phyloP scores from a whole-genome alignment of 768 basidiomycete species.

The Harrya chromipes region DNA sequence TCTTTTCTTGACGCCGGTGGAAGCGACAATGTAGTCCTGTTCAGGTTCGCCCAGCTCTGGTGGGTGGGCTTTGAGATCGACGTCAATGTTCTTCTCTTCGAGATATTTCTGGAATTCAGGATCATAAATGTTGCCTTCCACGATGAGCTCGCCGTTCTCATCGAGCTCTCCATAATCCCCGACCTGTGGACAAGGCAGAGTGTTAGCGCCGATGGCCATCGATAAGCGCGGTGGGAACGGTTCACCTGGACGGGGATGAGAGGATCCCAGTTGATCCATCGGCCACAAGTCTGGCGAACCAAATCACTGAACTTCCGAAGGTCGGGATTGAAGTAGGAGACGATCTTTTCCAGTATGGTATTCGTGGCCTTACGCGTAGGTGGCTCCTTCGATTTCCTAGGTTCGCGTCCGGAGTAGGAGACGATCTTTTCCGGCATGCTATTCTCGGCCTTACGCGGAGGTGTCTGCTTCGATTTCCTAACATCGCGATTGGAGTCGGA shows the following conservation, averaged over 20 bases:
- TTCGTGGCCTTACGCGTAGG: no score
- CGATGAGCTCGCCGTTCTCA: conserved; percentile 1
- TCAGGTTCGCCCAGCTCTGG: conserved; percentile 9
- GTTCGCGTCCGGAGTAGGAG: no score
- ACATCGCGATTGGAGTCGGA: no score
- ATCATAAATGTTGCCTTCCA: conserved; percentile 28
- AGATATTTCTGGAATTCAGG: conserved; percentile 4
- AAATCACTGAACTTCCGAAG: conserved; percentile 30
- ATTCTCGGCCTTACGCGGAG: no score
- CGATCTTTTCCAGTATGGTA: no score
- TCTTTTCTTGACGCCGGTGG: conserved; percentile 15
- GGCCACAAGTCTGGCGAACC: conserved; percentile 22
- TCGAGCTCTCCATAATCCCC: conserved; percentile 31
- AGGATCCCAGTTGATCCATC: conserved; percentile 33
- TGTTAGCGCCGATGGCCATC: background rate
- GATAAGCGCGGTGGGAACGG: background rate
- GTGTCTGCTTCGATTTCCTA: no score
- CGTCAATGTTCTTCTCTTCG: background rate
- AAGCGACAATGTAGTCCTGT: conserved; percentile 16
- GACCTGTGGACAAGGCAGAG: conserved; percentile 19
- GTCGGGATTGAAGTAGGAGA: conserved; percentile 4
- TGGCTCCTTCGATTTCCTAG: no score
- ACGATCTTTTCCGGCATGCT: no score
- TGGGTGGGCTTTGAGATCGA: conserved; percentile 1
- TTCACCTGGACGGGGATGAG: conserved; percentile 25